A percentile compares a stretch with the other conserved stretches of the same genome.
Evolutionary conservation across 2,329 filamentous ascomycete genomes (phyloP).

Genomic region (Cercospora zeae-maydis): DNA sequence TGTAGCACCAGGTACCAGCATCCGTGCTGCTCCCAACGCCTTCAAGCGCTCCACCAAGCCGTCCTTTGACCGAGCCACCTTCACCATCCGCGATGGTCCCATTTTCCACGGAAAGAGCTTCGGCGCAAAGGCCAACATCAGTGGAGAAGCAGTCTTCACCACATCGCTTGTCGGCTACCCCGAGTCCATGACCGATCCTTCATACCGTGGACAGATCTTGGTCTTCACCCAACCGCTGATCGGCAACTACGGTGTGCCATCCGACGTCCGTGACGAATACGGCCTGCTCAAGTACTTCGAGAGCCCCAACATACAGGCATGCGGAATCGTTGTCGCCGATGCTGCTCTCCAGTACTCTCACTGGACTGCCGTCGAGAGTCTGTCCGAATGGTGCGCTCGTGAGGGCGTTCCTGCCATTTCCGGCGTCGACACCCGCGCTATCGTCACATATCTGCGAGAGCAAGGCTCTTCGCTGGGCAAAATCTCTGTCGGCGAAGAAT

Average conservation of each 20-base stretch:
- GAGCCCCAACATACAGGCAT: slow-evolving; percentile 94
- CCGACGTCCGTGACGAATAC: slow-evolving; percentile 75
- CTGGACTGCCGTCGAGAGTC: slow-evolving; percentile 95
- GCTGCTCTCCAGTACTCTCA: slow-evolving; percentile 93
- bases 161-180: slow-evolving; percentile 97
- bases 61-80: slow-evolving; percentile 75
- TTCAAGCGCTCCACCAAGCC: slow-evolving; percentile 57
- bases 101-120: slow-evolving; percentile 96
- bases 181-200: slow-evolving; percentile 73
- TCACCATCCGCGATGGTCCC: slow-evolving; percentile 93
- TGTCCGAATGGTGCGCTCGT: slow-evolving; percentile 90
- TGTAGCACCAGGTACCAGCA: slow-evolving; percentile 65
- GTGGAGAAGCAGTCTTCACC: slow-evolving; percentile 97
- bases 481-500: slow-evolving; percentile 94
- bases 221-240: slow-evolving; percentile 98
- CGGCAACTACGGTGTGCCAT: slow-evolving; percentile 97
- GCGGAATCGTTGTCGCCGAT: slow-evolving; percentile 92
- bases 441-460: slow-evolving; percentile 93
- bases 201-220: slow-evolving; percentile 81
- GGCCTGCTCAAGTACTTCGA: slow-evolving; percentile 97
- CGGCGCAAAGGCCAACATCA: slow-evolving; percentile 93
- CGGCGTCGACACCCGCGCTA: slow-evolving; percentile 92
- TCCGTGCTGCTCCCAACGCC: slow-evolving; percentile 60
- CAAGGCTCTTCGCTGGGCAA: slow-evolving; percentile 92
- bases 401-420: slow-evolving; percentile 96